Percentiles rank a stretch among this genome's conserved stretches.
Evolutionary conservation across 345 rosid species (phyloP).

Genomic region (Physaria fendleri): DNA sequence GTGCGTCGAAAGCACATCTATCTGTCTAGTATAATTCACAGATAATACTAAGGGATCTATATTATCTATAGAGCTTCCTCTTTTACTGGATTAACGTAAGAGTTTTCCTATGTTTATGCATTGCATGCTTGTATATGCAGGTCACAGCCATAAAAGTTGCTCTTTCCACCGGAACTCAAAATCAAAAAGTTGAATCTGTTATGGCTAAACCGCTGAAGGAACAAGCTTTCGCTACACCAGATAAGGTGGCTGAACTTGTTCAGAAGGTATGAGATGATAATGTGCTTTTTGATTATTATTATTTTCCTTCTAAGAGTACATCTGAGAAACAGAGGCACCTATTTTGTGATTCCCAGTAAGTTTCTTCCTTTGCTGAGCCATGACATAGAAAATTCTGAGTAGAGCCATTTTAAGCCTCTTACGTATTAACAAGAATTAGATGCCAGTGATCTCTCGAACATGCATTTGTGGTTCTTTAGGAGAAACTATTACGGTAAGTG

Average conservation of each 20-base stretch:
- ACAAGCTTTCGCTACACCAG: constrained; percentile 94
- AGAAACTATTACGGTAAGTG: background rate
- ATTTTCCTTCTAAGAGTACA: too few relatives aligned
- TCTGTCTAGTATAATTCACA: background rate
- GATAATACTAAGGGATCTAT: background rate
- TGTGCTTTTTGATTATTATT: too few relatives aligned
- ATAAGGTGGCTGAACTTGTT: constrained; percentile 90
- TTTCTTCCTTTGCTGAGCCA: background rate
- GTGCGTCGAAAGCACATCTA: background rate
- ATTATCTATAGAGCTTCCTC: background rate
- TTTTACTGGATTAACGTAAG: background rate
- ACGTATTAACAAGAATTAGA: background rate
- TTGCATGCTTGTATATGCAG: constrained; percentile 32
- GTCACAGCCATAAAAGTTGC: too few relatives aligned
- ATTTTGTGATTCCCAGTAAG: too few relatives aligned
- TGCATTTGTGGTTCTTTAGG: constrained; percentile 7
- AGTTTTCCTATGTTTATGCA: constrained; percentile 6
- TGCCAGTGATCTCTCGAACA: background rate
- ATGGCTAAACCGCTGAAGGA: constrained; percentile 88
- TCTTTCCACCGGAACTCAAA: constrained; percentile 57
- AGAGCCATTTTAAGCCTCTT: background rate
- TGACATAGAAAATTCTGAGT: background rate
- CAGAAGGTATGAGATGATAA: constrained; percentile 55
- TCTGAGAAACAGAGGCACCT: too few relatives aligned
- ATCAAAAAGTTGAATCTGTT: constrained; percentile 53